These are phyloP conservation scores for Tylopilus intermedius DNA, from an alignment of 768 basidiomycete genomes.

Conservation along the genomic window DNA sequence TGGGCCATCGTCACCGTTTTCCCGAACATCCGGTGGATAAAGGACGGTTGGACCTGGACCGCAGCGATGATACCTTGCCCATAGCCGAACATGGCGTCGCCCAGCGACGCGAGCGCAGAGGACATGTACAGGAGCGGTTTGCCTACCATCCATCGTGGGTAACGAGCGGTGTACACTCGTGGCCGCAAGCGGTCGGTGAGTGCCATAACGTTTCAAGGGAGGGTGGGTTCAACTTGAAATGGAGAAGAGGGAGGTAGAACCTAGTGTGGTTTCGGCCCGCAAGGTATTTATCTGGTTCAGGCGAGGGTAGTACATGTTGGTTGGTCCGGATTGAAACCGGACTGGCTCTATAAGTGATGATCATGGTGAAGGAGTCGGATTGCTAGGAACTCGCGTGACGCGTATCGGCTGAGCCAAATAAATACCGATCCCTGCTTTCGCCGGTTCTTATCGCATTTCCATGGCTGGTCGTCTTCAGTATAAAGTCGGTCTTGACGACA, in stretches of 20 bases:
- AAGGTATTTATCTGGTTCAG: constrained; percentile 23
- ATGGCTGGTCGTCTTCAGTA: constrained; percentile 68
- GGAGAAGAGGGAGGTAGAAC: not conserved
- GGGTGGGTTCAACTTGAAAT: not conserved
- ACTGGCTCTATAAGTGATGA: not conserved
- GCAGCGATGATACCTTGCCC: constrained; percentile 50
- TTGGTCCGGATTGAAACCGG: constrained; percentile 19
- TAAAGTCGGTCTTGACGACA: constrained; percentile 41
- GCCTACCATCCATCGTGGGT: constrained; percentile 51
- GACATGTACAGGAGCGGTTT: constrained; percentile 45
- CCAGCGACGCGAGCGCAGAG: constrained; percentile 50
- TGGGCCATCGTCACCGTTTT: constrained; percentile 40
- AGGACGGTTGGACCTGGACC: constrained; percentile 49
- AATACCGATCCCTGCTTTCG: not conserved
- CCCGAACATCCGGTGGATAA: constrained; percentile 47
- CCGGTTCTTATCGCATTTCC: constrained; percentile 3
- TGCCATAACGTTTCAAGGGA: constrained; percentile 17
- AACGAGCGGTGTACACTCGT: constrained; percentile 40
- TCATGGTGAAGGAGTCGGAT: constrained; percentile 1
- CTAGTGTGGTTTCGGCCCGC: not conserved
- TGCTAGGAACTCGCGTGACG: not conserved
- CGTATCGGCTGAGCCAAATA: not conserved
- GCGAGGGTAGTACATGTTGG: not conserved
- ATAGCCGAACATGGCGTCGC: constrained; percentile 55
- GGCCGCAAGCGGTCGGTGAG: constrained; percentile 32